Evolutionary conservation across 2,329 filamentous ascomycete genomes (phyloP).

Genomic region (Leptographium flavum): DNA sequence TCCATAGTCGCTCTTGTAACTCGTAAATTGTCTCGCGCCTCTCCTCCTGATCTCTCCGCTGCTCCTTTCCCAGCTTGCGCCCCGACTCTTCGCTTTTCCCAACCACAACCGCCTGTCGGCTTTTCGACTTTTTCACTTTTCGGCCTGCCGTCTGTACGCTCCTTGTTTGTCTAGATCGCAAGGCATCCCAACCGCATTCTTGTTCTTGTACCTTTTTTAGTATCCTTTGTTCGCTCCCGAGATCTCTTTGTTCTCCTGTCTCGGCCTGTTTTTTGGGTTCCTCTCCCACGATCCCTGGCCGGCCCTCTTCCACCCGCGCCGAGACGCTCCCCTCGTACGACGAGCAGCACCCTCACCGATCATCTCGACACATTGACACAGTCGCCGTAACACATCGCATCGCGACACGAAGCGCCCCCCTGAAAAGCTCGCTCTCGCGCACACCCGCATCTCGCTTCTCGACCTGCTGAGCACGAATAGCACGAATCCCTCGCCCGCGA

Average conservation of each 20-base stretch:
- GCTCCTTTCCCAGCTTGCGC: neutral
- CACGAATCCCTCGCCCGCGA: neutral
- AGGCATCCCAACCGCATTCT: neutral
- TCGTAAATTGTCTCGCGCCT: neutral
- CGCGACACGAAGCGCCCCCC: too few species aligned
- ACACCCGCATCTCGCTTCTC: neutral
- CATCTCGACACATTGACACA: neutral
- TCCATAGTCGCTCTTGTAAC: neutral
- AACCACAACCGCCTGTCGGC: neutral
- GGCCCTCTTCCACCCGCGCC: too few species aligned
- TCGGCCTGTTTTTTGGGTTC: neutral
- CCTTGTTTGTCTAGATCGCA: neutral
- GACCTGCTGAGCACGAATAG: neutral
- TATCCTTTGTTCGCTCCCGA: too few species aligned
- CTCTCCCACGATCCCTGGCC: too few species aligned
- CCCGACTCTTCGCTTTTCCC: neutral
- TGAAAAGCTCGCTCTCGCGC: neutral
- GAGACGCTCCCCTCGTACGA: too few species aligned
- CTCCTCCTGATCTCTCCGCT: neutral
- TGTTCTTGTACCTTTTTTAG: neutral
- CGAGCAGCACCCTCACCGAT: too few species aligned
- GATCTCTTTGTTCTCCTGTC: too few species aligned
- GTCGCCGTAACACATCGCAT: neutral
- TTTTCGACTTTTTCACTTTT: neutral
- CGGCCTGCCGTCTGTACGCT: neutral